Conservation (phyloP, 805 yeast genomes). For the Candida suzukii region DNA sequence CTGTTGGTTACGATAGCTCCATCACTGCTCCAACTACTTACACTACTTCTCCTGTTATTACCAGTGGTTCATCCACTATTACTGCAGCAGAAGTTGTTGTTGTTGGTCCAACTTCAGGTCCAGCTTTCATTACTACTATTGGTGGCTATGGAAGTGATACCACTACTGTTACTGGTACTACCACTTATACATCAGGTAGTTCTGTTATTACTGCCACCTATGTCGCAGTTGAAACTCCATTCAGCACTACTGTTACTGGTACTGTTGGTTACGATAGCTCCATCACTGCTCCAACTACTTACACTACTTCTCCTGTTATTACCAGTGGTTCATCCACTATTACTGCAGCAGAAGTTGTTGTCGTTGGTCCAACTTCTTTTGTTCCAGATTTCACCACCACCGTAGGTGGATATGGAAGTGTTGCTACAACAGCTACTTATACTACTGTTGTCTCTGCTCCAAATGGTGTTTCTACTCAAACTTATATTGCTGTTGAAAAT, state of each 20-base stretch:
- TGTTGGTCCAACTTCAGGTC: too few species aligned
- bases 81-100: too few species aligned
- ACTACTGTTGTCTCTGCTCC: too few species aligned
- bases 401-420: too few species aligned
- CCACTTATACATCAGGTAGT: neutral
- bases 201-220: neutral
- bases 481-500: too few species aligned
- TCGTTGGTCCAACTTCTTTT: too few species aligned
- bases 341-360: too few species aligned
- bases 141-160: too few species aligned
- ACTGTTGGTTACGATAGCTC: neutral
- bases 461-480: too few species aligned
- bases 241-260: neutral
- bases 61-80: neutral
- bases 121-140: neutral
- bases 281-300: neutral
- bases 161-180: neutral
- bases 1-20: neutral
- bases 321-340: neutral
- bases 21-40: neutral
- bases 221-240: too few species aligned
- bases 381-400: too few species aligned
- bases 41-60: neutral
- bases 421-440: too few species aligned
- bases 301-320: neutral